Conservation (phyloP, 1,284 basidiomycete species). For the Chondrostereum purpureum region DNA sequence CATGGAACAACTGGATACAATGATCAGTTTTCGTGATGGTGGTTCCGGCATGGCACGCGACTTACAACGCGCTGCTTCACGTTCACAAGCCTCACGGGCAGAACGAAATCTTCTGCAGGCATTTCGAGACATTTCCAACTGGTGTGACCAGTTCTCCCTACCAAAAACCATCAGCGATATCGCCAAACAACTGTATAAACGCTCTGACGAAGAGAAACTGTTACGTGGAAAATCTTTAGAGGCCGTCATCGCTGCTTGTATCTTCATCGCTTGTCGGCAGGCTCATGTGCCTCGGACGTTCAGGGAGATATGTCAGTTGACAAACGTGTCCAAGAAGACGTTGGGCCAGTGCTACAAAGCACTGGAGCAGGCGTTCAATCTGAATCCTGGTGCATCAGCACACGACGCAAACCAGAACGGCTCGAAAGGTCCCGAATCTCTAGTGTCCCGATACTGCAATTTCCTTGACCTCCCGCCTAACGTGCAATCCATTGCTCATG, state of each 20-base stretch:
- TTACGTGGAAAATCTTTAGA: constrained; percentile 88
- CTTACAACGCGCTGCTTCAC: constrained; percentile 85
- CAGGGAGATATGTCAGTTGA: constrained; percentile 91
- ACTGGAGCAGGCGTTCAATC: constrained; percentile 87
- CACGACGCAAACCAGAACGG: constrained; percentile 33
- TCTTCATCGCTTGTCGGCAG: constrained; percentile 96
- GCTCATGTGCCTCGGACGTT: constrained; percentile 93
- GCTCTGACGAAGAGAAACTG: constrained; percentile 92
- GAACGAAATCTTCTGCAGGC: constrained; percentile 84
- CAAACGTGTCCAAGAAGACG: constrained; percentile 91
- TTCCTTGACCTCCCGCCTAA: constrained; percentile 84
- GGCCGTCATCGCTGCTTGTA: constrained; percentile 94
- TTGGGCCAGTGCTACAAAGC: constrained; percentile 94
- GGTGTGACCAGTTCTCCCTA: constrained; percentile 94
- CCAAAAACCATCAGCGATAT: constrained; percentile 94
- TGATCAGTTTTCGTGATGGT: constrained; percentile 92
- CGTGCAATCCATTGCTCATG: constrained; percentile 77
- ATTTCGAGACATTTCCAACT: constrained; percentile 86
- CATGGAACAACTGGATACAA: constrained; percentile 89
- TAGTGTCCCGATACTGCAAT: constrained; percentile 93
- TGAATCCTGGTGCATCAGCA: constrained; percentile 65
- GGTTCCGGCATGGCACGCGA: constrained; percentile 90
- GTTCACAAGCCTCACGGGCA: constrained; percentile 68
- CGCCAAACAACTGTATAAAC: constrained; percentile 95
- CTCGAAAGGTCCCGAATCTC: constrained; percentile 70